phyloP scores from a whole-genome alignment of 306 rosid species.

The Nissolia schottii region DNA sequence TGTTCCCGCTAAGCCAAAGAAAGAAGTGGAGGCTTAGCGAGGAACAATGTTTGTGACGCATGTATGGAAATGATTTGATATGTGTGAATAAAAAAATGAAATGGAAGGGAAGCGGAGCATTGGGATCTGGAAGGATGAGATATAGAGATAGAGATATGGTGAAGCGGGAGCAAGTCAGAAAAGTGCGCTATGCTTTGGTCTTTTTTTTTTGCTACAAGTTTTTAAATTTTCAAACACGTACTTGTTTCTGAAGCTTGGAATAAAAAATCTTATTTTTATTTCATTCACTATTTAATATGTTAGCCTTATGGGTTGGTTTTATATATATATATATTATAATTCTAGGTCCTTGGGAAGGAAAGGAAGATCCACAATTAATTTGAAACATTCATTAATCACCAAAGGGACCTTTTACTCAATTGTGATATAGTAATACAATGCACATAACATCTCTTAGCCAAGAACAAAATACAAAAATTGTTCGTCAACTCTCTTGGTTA shows the following conservation, averaged over 20 bases:
- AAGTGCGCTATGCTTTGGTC: neutral
- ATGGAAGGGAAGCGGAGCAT: neutral
- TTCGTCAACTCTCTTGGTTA: too few species aligned
- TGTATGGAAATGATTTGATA: neutral
- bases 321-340: too few species aligned
- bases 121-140: constrained; percentile 24
- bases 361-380: constrained; percentile 39
- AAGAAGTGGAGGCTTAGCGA: neutral
- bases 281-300: too few species aligned
- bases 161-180: constrained; percentile 5
- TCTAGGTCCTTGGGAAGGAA: constrained; percentile 41
- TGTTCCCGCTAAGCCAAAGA: constrained; percentile 1
- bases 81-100: neutral
- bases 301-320: too few species aligned
- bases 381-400: constrained; percentile 23
- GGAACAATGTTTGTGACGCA: neutral
- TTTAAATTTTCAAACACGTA: too few species aligned
- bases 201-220: too few species aligned
- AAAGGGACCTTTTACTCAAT: neutral
- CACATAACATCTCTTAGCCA: too few species aligned
- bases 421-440: too few species aligned
- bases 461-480: too few species aligned
- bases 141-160: neutral
- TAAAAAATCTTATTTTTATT: too few species aligned
- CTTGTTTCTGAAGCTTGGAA: too few species aligned